A percentile compares a stretch with the other conserved stretches of the same genome.
phyloP scores from a whole-genome alignment of 192 early-diverging fungal genomes.

The Coemansia sp. region DNA sequence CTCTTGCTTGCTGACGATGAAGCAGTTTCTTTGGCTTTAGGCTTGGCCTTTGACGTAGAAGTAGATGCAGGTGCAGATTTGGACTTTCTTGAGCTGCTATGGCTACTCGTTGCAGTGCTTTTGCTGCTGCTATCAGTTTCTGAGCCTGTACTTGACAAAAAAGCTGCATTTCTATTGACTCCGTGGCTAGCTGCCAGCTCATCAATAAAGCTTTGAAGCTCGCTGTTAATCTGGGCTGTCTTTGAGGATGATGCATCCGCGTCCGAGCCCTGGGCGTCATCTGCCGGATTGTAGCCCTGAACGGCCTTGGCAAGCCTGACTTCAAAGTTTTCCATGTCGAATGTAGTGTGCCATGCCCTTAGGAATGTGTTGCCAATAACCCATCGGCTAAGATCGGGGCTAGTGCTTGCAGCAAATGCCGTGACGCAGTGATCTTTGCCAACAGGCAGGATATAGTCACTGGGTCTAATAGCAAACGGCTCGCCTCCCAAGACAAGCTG shows the following conservation, averaged over 20 bases:
- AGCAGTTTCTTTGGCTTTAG: neutral
- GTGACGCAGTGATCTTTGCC: constrained; percentile 42
- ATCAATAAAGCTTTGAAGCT: constrained; percentile 23
- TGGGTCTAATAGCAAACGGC: constrained; percentile 41
- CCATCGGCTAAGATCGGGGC: constrained; percentile 51
- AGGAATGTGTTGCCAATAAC: constrained; percentile 58
- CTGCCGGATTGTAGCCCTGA: constrained; percentile 13
- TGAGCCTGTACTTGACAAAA: neutral
- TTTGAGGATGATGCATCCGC: neutral
- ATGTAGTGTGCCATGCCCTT: constrained; percentile 51
- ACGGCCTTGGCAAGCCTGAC: constrained; percentile 40
- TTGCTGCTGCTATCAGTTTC: neutral
- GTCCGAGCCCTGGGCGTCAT: neutral
- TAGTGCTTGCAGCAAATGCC: constrained; percentile 67
- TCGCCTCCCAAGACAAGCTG: constrained; percentile 41
- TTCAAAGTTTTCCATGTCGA: constrained; percentile 46
- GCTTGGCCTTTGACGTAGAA: neutral
- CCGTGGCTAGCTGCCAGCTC: constrained; percentile 11
- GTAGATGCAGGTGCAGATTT: neutral
- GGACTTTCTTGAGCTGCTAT: neutral
- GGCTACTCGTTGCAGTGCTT: neutral
- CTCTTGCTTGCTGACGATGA: neutral
- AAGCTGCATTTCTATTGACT: neutral
- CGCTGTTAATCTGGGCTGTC: constrained; percentile 15
- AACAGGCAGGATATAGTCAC: constrained; percentile 44